Conservation (phyloP, 495 filamentous ascomycete genomes). For the Penicillium nucicola region DNA sequence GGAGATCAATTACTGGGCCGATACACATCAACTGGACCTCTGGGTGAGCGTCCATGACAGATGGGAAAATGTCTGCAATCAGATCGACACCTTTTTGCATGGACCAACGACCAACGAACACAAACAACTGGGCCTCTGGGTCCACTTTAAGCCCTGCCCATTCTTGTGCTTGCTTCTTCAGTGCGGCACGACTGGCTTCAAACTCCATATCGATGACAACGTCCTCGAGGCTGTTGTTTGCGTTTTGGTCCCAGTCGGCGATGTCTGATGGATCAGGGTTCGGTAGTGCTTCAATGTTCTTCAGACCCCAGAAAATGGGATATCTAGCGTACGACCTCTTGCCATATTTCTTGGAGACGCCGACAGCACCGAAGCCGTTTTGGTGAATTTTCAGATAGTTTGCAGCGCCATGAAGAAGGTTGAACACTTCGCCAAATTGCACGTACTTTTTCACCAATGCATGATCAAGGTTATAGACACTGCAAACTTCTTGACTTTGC, state of each 20-base stretch:
- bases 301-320: conserved; percentile 76
- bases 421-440: conserved; percentile 66
- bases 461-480: conserved; percentile 58
- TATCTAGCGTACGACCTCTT: conserved; percentile 74
- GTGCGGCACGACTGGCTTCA: conserved; percentile 54
- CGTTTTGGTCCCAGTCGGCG: conserved; percentile 59
- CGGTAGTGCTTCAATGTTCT: conserved; percentile 65
- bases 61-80: conserved; percentile 77
- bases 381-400: conserved; percentile 73
- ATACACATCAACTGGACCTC: conserved; percentile 68
- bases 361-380: conserved; percentile 72
- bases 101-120: conserved; percentile 77
- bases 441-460: conserved; percentile 39
- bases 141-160: conserved; percentile 70
- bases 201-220: conserved; percentile 54
- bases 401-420: conserved; percentile 68
- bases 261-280: conserved; percentile 76
- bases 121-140: conserved; percentile 67
- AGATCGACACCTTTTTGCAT: conserved; percentile 77
- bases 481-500: conserved; percentile 65
- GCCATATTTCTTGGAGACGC: conserved; percentile 72
- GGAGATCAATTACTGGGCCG: conserved; percentile 74
- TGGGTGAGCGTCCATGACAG: conserved; percentile 63
- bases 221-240: conserved; percentile 42
- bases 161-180: conserved; percentile 68